Conservation (phyloP, 305 asterid species). For the Plantago rigida region DNA sequence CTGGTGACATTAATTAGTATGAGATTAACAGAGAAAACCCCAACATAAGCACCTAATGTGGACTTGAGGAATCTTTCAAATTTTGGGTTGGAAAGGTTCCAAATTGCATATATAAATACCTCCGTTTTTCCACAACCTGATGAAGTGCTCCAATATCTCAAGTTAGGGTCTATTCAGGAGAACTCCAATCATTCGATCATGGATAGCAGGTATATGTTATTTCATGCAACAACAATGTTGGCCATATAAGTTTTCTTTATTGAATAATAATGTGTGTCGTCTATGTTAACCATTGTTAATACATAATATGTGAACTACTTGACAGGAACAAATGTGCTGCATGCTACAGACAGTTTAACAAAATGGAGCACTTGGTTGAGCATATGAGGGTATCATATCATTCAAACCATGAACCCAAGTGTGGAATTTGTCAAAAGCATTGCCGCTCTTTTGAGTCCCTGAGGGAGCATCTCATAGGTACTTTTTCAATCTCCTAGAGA, state of each 20-base stretch:
- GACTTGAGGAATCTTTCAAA: constrained; percentile 29
- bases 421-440: constrained; percentile 71
- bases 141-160: constrained; percentile 26
- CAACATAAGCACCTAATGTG: neutral
- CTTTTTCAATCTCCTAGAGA: constrained; percentile 12
- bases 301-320: constrained; percentile 15
- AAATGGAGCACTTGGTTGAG: constrained; percentile 79
- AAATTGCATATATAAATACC: constrained; percentile 46
- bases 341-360: constrained; percentile 80
- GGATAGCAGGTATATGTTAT: constrained; percentile 42
- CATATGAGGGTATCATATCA: constrained; percentile 84
- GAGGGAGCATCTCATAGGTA: constrained; percentile 88
- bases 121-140: constrained; percentile 24
- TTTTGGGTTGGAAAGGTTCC: constrained; percentile 9
- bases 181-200: constrained; percentile 29
- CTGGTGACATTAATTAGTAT: constrained; percentile 1
- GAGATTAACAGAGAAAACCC: constrained; percentile 1
- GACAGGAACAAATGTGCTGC: constrained; percentile 88
- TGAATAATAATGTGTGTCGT: constrained; percentile 2
- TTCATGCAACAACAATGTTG: constrained; percentile 18
- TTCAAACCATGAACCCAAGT: constrained; percentile 73
- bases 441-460: constrained; percentile 86
- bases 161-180: constrained; percentile 7
- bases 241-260: neutral
- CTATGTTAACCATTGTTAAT: neutral